Conservation (phyloP, 306 rosid species). For the Begonia loranthoides region DNA sequence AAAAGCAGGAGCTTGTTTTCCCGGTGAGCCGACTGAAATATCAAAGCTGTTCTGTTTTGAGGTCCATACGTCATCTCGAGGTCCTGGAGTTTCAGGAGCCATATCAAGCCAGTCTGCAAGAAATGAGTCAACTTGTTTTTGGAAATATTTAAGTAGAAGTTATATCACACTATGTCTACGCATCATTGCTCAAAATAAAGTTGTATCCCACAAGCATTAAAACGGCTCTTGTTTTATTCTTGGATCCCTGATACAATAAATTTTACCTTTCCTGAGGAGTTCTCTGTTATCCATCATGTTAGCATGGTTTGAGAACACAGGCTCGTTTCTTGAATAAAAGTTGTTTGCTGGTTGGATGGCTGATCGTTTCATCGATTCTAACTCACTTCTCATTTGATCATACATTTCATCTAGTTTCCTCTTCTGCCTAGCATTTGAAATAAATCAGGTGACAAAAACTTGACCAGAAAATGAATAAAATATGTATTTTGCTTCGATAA, state of each 20-base stretch:
- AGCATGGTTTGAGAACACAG: conserved; percentile 60
- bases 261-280: conserved; percentile 58
- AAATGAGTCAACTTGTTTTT: conserved; percentile 75
- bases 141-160: conserved; percentile 38
- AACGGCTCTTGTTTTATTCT: background rate
- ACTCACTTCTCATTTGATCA: conserved; percentile 82
- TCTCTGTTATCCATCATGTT: conserved; percentile 72
- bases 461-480: too few species aligned
- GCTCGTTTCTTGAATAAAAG: conserved; percentile 80
- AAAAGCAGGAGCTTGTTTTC: conserved; percentile 38
- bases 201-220: background rate
- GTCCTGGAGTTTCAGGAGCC: conserved; percentile 97
- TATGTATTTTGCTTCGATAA: background rate
- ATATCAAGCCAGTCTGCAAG: conserved; percentile 60
- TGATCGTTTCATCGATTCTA: conserved; percentile 59
- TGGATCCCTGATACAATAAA: conserved; percentile 9
- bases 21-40: conserved; percentile 70
- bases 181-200: too few species aligned
- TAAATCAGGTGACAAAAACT: background rate
- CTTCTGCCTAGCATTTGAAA: conserved; percentile 67
- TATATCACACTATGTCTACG: background rate
- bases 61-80: conserved; percentile 93
- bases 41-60: conserved; percentile 82
- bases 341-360: conserved; percentile 77
- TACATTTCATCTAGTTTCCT: conserved; percentile 99